A percentile compares a stretch with the other conserved stretches of the same genome.
These are phyloP conservation scores for Viridothelium virens DNA, from an alignment of 495 filamentous ascomycete species.

Conservation along the genomic window DNA sequence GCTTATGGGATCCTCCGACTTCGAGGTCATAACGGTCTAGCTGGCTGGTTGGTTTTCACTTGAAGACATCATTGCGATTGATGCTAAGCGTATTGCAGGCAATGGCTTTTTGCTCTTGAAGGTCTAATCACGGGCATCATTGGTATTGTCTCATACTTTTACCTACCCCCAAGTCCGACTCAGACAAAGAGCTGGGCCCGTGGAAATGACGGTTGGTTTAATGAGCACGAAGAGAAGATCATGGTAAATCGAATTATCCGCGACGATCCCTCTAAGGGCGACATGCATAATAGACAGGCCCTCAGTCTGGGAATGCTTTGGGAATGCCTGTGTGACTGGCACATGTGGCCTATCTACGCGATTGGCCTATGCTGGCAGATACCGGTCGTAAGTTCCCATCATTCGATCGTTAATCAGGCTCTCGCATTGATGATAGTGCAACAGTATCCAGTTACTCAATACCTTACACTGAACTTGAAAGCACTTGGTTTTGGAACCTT, in stretches of 20 bases:
- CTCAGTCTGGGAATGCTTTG: constrained; percentile 43
- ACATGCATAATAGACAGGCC: constrained; percentile 54
- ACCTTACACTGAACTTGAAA: constrained; percentile 38
- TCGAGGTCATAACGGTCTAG: constrained; percentile 41
- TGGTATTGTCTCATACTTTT: constrained; percentile 43
- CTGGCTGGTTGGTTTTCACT: constrained; percentile 36
- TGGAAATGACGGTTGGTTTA: constrained; percentile 54
- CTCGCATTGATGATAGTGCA: constrained; percentile 53
- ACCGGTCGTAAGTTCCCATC: constrained; percentile 30
- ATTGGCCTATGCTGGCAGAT: constrained; percentile 24
- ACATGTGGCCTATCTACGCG: constrained; percentile 32
- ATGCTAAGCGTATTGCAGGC: background rate
- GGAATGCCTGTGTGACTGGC: constrained; percentile 44
- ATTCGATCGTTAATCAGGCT: constrained; percentile 36
- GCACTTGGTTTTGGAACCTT: constrained; percentile 36
- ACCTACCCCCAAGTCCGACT: constrained; percentile 44
- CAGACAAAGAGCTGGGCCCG: constrained; percentile 50
- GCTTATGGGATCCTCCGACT: constrained; percentile 44
- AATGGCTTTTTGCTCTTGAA: constrained; percentile 45
- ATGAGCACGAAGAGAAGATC: constrained; percentile 50
- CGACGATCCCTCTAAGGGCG: constrained; percentile 54
- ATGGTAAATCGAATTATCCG: constrained; percentile 54
- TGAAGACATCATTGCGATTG: background rate
- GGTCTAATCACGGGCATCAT: constrained; percentile 47
- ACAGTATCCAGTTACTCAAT: constrained; percentile 35